Base-by-base conservation (phyloP, 2,329 filamentous ascomycete species). In the Nothomitra cinnamomea region DNA sequence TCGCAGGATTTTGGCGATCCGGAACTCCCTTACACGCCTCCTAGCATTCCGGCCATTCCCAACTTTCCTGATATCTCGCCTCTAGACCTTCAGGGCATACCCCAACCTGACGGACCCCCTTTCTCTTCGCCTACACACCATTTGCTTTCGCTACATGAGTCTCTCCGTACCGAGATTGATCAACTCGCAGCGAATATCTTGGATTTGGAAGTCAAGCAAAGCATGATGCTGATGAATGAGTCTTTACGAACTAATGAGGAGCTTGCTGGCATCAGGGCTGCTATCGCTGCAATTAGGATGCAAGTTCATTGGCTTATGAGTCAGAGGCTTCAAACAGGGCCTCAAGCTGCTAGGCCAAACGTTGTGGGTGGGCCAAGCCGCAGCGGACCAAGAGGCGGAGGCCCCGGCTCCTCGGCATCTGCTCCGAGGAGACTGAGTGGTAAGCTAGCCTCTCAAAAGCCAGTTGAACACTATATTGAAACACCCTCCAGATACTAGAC, bases 231-330 rank as follows among this genome's bases (percentile, higher is more conserved):
- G 41, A 72, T 81, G 66, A 82, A 80, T 59, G 78, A 82, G 61
- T 78, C 72, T 48, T 69, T 80, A 32, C 75, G 78, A 2, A 70
- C 75, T 51, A 77, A 79, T 56, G 78, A 81, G 58, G 78, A 82
- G 56, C 74, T 81, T 66, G 70, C 77, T 10, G 78, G 79, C 60
- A 73, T 76, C 6, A 79, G 76, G 56, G 77, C 77, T 2, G 77
- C 76, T 40, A 70, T 82, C 45, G 76, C 72, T 58, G 73, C 70
- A 15, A 71, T 80, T 57, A 71, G 75, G 53, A 72, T 79, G 67
- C 78, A 82, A 59, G 68, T 82, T 21, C 77, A 80, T 52, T 81
- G 78, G 78, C 69, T 81, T 12, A 74, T 79, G 60, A 77, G 75
- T 56, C 71, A 75, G 1, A 72, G 76, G 17, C 63, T 79, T 56